Percentiles rank a stretch among this genome's conserved stretches.
Conservation (phyloP, 441 rosid genomes). For the Populus tomentosa region DNA sequence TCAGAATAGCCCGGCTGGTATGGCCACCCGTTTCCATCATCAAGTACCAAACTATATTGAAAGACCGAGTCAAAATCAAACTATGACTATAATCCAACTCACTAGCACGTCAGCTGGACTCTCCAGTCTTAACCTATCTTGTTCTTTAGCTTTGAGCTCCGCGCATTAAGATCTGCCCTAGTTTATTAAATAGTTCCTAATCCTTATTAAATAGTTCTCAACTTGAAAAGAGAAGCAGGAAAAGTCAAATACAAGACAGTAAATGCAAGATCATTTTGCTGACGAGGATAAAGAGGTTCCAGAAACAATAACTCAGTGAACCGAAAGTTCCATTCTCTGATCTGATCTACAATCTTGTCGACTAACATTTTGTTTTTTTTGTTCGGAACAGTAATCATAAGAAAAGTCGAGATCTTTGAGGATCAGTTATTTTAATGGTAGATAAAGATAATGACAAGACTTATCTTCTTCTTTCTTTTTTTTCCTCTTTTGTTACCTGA, state of each 20-base stretch:
- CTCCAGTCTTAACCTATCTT: not conserved
- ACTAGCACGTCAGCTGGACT: conserved; percentile 12
- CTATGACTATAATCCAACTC: conserved; percentile 6
- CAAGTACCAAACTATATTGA: not conserved
- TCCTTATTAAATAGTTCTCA: no score
- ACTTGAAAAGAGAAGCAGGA: no score
- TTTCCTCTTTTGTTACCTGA: no score
- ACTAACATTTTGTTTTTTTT: no score
- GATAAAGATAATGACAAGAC: not conserved
- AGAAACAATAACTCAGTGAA: not conserved
- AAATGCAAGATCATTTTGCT: not conserved
- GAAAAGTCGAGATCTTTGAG: not conserved
- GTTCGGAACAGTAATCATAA: no score
- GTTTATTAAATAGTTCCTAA: no score
- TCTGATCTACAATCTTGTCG: not conserved
- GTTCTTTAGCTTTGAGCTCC: not conserved
- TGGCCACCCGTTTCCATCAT: not conserved
- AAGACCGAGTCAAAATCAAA: not conserved
- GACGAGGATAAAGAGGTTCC: not conserved
- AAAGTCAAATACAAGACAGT: no score
- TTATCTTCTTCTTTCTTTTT: no score
- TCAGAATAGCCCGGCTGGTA: not conserved
- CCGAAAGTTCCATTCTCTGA: not conserved
- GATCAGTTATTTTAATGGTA: not conserved
- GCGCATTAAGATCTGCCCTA: not conserved